These are phyloP conservation scores for Ustanciosporium gigantosporum DNA, from an alignment of 1,284 basidiomycete genomes.

Conservation along the genomic window DNA sequence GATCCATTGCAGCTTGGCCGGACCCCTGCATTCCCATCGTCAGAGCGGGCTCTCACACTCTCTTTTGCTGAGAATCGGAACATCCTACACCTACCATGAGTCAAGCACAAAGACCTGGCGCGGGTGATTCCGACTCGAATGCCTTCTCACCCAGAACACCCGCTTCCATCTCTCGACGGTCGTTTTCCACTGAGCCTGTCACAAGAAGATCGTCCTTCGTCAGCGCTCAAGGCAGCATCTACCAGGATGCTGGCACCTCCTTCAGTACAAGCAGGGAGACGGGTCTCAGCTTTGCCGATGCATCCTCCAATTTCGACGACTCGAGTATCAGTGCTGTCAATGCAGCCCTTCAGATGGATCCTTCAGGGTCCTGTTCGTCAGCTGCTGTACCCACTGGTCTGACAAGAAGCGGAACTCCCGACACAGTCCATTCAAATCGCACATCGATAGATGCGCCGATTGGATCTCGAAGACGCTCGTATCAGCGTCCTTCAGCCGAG, in stretches of 20 bases:
- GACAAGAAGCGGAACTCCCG: no score
- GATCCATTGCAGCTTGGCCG: no score
- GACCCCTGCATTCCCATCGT: no score
- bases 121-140: no score
- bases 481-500: constrained; percentile 9
- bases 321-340: no score
- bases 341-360: no score
- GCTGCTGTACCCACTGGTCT: no score
- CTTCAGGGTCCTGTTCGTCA: no score
- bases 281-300: no score
- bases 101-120: neutral
- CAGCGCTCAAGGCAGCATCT: constrained; percentile 23
- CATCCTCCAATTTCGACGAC: constrained; percentile 4
- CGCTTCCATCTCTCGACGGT: constrained; percentile 18
- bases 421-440: constrained; percentile 3
- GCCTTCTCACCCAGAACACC: constrained; percentile 1
- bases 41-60: no score
- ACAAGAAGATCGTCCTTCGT: constrained; percentile 26
- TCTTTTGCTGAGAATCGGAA: no score
- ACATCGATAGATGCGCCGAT: constrained; percentile 19
- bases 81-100: no score
- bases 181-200: constrained; percentile 14
- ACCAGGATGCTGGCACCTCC: constrained; percentile 20
- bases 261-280: constrained; percentile 1
- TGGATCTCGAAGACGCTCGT: constrained; percentile 4